Base-by-base conservation (phyloP, 805 yeast species). In the Candida insectorum region DNA sequence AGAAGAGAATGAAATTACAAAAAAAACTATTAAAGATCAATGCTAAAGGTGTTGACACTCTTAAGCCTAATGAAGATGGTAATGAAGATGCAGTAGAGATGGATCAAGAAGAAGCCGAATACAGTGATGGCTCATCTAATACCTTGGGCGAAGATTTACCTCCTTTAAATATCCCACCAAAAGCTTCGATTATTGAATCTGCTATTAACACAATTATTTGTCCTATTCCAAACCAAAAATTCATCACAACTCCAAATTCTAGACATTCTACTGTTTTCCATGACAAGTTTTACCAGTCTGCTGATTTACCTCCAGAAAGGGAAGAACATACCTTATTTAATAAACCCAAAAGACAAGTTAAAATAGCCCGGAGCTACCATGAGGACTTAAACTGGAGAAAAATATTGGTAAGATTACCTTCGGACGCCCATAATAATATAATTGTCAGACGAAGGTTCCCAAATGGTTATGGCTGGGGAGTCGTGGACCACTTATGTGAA, bases 381-480 rank as follows among this genome's bases (percentile, higher is more conserved):
- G 38, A 55, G 6, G 52, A 52, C 7, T 46, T 66, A 39, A 58
- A 48, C 30, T 67, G 73, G 73, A 52, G 73, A n/a, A 67, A 67
- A 40, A 62, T 67, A 10, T 48, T 67, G 40, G 72, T 66, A 2
- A 52, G 55, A 32, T 49, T 67, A 14, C 71, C 71, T 0, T 71
- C 71, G 2, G 73, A 67, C 47, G 71, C 73, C 3, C 73, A 67
- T 44, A 67, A 65, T 42, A 67, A 66, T 39, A 67, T 67, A 5
- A 51, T 64, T 4, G 73, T 67, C 10, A 41, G 73, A 29, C 50
- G 73, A 33, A 40, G 69, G 21, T 67, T 67, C 45, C 51, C 67
- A 16, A 67, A 67, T 45, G 72, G 69, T 1, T 67, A 61, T 40
- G 73, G 73, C 7, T 67, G 73, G 73, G 70, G 70, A 1, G 71